Conservation (phyloP, 2,329 filamentous ascomycete species). For the Cladophialophora bantiana region DNA sequence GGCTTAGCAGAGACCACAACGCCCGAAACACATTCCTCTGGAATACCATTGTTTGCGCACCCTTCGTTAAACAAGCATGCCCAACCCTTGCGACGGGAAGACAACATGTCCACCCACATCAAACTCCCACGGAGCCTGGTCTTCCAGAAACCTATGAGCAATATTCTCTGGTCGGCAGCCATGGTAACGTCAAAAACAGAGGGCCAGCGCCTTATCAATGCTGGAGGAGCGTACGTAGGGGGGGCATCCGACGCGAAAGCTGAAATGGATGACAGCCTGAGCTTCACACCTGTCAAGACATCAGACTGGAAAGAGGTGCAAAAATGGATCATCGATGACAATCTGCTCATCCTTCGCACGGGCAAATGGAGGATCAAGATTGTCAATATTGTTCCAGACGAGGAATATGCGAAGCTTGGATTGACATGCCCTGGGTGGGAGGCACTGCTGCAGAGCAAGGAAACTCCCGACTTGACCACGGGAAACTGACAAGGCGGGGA, state of each 20-base stretch:
- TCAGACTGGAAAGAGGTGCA: constrained; percentile 53
- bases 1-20: constrained; percentile 22
- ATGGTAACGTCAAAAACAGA: constrained; percentile 60
- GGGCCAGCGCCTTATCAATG: constrained; percentile 58
- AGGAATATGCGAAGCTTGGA: constrained; percentile 57
- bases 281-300: constrained; percentile 54
- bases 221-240: constrained; percentile 60
- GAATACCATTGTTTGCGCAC: constrained; percentile 28
- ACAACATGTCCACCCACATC: constrained; percentile 49
- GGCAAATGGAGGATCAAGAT: constrained; percentile 69
- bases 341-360: constrained; percentile 61
- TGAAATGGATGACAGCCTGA: constrained; percentile 53
- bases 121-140: constrained; percentile 60
- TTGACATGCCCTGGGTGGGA: constrained; percentile 61
- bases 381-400: constrained; percentile 62
- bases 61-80: constrained; percentile 48
- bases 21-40: constrained; percentile 13
- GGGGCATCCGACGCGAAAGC: constrained; percentile 50
- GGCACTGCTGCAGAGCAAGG: constrained; percentile 36
- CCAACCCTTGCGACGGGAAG: constrained; percentile 49
- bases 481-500: neutral
- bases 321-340: constrained; percentile 58
- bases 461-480: neutral
- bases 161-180: constrained; percentile 60
- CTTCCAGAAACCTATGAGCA: constrained; percentile 55